Evolutionary conservation across 2,329 filamentous ascomycete genomes (phyloP).

Genomic region (Xenoacremonium recifei): DNA sequence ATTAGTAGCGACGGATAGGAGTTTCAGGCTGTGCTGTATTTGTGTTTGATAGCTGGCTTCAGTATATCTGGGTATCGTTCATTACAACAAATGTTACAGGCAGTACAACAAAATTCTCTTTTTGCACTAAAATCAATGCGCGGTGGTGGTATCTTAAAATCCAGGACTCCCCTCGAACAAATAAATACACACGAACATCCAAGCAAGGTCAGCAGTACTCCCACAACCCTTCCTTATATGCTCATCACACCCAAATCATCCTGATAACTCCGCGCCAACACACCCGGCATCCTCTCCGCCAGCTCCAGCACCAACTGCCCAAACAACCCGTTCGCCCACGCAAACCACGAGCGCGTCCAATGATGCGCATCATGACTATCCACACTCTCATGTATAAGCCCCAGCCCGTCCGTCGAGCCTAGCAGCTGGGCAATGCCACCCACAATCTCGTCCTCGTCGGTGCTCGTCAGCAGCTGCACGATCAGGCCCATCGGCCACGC

Average conservation of each 20-base stretch:
- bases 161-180: no score
- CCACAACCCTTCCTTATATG: no score
- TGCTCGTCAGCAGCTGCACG: constrained; percentile 73
- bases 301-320: constrained; percentile 79
- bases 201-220: no score
- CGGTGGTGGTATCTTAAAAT: constrained; percentile 4
- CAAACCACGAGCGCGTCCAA: constrained; percentile 54
- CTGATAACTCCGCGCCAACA: constrained; percentile 55
- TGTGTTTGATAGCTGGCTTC: no score
- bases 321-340: constrained; percentile 88
- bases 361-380: constrained; percentile 30
- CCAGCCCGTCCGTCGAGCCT: constrained; percentile 68
- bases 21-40: no score
- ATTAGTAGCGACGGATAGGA: no score
- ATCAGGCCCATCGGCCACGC: constrained; percentile 89
- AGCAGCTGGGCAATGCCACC: constrained; percentile 63
- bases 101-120: no score
- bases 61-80: no score
- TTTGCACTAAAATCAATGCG: constrained; percentile 2
- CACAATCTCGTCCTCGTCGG: constrained; percentile 72
- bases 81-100: no score
- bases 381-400: constrained; percentile 71
- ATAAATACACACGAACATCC: no score
- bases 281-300: constrained; percentile 66
- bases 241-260: no score